Conservation (phyloP, 2,329 filamentous ascomycete species). For the Gliomastix tumulicola region DNA sequence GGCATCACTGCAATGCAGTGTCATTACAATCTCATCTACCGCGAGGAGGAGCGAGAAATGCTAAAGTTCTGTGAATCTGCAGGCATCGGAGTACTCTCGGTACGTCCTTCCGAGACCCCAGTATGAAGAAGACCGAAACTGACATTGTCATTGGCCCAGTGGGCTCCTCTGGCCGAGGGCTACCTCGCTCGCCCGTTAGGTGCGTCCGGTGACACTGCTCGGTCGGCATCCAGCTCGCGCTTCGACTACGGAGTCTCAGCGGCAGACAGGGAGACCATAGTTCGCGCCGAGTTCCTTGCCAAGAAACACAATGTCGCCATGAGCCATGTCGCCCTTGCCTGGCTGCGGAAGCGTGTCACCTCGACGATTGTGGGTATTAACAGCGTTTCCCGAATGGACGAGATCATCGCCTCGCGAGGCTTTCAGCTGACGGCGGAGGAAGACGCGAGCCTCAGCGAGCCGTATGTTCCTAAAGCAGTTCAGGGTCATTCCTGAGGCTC, state of each 20-base stretch:
- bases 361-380: conserved; percentile 3
- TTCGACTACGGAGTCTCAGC: not conserved
- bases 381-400: conserved; percentile 36
- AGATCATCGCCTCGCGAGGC: conserved; percentile 28
- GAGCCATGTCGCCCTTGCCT: conserved; percentile 57
- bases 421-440: conserved; percentile 37
- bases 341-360: conserved; percentile 36
- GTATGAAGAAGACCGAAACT: not conserved
- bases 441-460: conserved; percentile 40
- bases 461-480: conserved; percentile 34
- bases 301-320: conserved; percentile 50
- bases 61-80: conserved; percentile 31
- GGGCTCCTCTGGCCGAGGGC: conserved; percentile 10
- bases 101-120: not conserved
- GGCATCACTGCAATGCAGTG: conserved; percentile 53
- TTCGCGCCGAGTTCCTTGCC: conserved; percentile 42
- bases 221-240: not conserved
- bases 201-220: not conserved
- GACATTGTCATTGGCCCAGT: too few relatives aligned
- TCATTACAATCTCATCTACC: conserved; percentile 43
- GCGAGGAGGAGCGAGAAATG: conserved; percentile 48
- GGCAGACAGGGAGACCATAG: conserved; percentile 12
- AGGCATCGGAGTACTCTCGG: conserved; percentile 30
- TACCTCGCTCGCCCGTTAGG: conserved; percentile 6
- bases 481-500: conserved; percentile 10